phyloP scores from a whole-genome alignment of 208 protist genomes.

The Trypanosoma cruzi region DNA sequence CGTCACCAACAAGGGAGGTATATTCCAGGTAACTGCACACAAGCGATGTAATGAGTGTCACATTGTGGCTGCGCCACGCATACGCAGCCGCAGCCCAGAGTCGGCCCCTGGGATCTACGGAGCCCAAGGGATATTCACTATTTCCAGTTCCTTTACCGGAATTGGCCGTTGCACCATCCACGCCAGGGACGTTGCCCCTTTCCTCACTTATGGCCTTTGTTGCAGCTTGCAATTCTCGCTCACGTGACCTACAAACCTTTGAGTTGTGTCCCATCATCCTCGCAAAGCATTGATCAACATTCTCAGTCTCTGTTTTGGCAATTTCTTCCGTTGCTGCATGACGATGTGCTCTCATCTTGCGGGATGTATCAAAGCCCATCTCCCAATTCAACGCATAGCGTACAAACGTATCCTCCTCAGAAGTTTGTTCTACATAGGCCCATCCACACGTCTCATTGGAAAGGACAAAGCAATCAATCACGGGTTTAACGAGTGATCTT shows the following conservation, averaged over 20 bases:
- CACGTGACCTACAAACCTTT: conserved; percentile 20
- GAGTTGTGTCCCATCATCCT: conserved; percentile 32
- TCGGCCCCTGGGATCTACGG: conserved; percentile 50
- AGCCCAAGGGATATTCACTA: not conserved
- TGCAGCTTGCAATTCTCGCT: conserved; percentile 7
- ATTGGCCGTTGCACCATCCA: conserved; percentile 4
- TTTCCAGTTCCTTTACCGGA: conserved; percentile 1
- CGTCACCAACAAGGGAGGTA: conserved; percentile 72
- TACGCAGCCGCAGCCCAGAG: conserved; percentile 71
- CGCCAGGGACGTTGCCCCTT: not conserved
- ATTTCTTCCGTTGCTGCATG: not conserved
- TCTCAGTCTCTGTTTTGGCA: not conserved
- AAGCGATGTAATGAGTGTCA: conserved; percentile 52
- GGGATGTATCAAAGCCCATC: conserved; percentile 76
- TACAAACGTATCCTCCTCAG: conserved; percentile 55
- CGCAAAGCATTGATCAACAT: conserved; percentile 25
- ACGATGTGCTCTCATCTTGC: conserved; percentile 33
- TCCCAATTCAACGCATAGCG: conserved; percentile 84
- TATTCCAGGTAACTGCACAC: conserved; percentile 73
- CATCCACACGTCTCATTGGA: conserved; percentile 49
- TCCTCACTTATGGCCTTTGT: not conserved
- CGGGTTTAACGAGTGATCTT: conserved; percentile 32
- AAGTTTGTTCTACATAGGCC: conserved; percentile 56
- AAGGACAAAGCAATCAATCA: conserved; percentile 51
- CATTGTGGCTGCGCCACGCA: conserved; percentile 63